phyloP scores from a whole-genome alignment of 306 rosid species.

The Alnus glutinosa region DNA sequence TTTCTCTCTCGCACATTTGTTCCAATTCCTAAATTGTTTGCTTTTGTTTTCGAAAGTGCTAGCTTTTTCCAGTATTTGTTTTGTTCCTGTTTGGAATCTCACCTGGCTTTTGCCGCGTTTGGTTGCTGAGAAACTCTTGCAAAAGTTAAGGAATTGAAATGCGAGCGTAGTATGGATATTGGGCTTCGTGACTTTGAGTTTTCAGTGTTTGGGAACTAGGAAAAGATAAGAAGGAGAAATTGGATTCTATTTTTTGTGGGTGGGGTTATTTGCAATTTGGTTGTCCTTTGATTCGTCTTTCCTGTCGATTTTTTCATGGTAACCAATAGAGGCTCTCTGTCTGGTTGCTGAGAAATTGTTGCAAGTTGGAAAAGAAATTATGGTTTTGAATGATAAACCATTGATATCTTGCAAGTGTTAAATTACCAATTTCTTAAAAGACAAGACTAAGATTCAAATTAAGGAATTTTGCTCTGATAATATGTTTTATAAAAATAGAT shows the following conservation, averaged over 20 bases:
- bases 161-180: neutral
- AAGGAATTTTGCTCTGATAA: too few relatives aligned
- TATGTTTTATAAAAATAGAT: too few relatives aligned
- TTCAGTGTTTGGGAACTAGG: neutral
- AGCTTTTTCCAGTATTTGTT: neutral
- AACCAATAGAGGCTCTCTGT: neutral
- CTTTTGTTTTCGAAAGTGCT: neutral
- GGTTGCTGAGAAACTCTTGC: neutral
- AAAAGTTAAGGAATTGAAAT: neutral
- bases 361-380: constrained; percentile 7
- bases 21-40: neutral
- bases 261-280: neutral
- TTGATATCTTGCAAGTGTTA: neutral
- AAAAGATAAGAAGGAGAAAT: neutral
- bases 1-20: neutral
- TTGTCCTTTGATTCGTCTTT: neutral
- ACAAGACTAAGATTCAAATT: too few relatives aligned
- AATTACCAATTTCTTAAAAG: too few relatives aligned
- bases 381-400: neutral
- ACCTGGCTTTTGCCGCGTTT: neutral
- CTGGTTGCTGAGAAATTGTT: neutral
- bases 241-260: neutral
- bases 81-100: neutral
- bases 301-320: neutral
- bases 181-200: neutral